Evolutionary conservation across 495 filamentous ascomycete species (phyloP).

Genomic region (Aspergillus kassunensis): DNA sequence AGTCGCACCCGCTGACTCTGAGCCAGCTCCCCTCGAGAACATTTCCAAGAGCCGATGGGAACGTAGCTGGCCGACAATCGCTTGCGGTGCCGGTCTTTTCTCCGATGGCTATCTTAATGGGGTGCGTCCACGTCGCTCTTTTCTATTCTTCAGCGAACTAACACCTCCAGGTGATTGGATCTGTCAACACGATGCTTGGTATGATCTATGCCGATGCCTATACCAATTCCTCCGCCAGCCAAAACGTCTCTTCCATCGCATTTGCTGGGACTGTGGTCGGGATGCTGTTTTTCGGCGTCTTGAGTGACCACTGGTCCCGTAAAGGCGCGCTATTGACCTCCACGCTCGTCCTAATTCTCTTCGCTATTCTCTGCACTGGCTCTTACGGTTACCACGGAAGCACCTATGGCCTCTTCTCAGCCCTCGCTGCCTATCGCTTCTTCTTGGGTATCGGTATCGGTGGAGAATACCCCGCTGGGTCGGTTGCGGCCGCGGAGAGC

Average conservation of each 20-base stretch:
- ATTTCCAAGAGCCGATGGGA: conserved; percentile 52
- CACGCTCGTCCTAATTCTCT: conserved; percentile 77
- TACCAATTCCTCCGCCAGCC: conserved; percentile 57
- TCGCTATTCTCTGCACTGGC: conserved; percentile 74
- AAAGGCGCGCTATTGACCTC: conserved; percentile 77
- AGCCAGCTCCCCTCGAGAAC: conserved; percentile 35
- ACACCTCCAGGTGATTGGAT: conserved; percentile 68
- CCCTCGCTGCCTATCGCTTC: conserved; percentile 82
- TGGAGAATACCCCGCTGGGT: conserved; percentile 88
- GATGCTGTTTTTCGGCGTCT: conserved; percentile 76
- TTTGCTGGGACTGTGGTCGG: conserved; percentile 89
- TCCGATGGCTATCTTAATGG: conserved; percentile 90
- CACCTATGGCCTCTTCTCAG: conserved; percentile 66
- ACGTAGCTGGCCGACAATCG: conserved; percentile 63
- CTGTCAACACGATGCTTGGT: conserved; percentile 66
- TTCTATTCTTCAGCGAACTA: neutral
- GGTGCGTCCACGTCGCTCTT: conserved; percentile 33
- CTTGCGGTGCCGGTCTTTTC: conserved; percentile 86
- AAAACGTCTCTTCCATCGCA: conserved; percentile 71
- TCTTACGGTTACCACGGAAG: conserved; percentile 65
- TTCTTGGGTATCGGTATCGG: conserved; percentile 63
- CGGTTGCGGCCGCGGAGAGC: conserved; percentile 78
- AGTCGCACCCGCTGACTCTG: conserved; percentile 3
- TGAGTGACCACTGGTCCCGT: conserved; percentile 78
- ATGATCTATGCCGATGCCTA: conserved; percentile 62